A percentile compares a stretch with the other conserved stretches of the same genome.
These are phyloP conservation scores for Deuterostichococcus epilithicus DNA, from an alignment of 139 green algal genomes.

Conservation along the genomic window DNA sequence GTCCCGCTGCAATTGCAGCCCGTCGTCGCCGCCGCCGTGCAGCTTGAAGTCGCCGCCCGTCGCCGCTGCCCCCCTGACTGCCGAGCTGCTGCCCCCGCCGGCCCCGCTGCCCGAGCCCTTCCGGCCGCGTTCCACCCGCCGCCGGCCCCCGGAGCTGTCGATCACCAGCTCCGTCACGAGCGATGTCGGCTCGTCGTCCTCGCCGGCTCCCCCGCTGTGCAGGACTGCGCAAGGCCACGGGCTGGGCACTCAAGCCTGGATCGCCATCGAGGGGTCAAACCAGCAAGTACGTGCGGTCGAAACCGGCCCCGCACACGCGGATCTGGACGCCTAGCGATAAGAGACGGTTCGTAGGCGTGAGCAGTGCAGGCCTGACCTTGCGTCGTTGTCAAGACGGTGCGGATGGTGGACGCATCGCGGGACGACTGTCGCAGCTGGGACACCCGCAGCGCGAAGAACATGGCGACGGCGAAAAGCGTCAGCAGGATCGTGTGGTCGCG, in stretches of 20 bases:
- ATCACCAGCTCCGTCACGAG: constrained; percentile 22
- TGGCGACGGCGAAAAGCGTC: background rate
- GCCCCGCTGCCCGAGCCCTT: background rate
- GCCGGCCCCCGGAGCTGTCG: constrained; percentile 1
- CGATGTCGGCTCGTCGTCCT: constrained; percentile 11
- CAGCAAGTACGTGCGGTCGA: background rate
- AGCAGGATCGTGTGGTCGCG: background rate
- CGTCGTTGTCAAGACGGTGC: background rate
- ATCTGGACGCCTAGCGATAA: too few species aligned
- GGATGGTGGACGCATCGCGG: background rate
- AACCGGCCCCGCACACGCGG: too few species aligned
- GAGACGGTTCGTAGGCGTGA: too few species aligned
- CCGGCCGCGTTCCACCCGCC: background rate
- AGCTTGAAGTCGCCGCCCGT: too few species aligned
- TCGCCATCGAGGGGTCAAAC: background rate
- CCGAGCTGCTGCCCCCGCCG: background rate
- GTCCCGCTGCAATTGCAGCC: background rate
- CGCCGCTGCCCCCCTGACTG: too few species aligned
- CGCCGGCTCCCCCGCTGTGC: background rate
- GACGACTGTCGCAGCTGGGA: background rate
- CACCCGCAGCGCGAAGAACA: background rate
- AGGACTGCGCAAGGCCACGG: background rate
- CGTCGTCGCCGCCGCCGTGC: background rate
- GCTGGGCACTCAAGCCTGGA: background rate
- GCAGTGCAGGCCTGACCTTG: background rate